Conservation (phyloP, 148 eudicot genomes). For the Diospyros kaki region DNA sequence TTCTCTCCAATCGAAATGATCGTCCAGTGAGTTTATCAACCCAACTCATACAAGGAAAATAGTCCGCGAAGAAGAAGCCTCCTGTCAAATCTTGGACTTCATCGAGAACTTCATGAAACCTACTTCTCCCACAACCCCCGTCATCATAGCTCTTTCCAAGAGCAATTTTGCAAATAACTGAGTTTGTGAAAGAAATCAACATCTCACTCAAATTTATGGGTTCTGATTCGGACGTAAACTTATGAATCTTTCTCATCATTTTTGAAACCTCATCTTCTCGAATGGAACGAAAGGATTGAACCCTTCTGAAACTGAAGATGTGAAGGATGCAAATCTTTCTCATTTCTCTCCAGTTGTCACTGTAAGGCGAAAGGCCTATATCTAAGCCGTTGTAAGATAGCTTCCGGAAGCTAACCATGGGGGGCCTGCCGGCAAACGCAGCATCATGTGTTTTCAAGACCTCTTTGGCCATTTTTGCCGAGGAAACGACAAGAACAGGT, state of each 20-base stretch:
- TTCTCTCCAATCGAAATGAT: not conserved
- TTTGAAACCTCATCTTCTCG: conserved; percentile 19
- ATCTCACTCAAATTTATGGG: conserved; percentile 9
- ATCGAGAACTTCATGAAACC: not conserved
- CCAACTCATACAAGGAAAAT: conserved; percentile 8
- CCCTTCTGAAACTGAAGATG: conserved; percentile 21
- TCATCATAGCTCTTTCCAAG: conserved; percentile 2
- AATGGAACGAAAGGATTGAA: conserved; percentile 15
- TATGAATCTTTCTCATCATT: conserved; percentile 6
- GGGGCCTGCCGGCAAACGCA: conserved; percentile 2
- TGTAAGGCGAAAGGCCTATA: conserved; percentile 13
- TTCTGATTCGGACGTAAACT: not conserved
- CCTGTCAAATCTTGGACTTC: not conserved
- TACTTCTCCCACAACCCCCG: conserved; percentile 1
- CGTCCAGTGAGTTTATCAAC: not conserved
- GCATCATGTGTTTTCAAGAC: not conserved
- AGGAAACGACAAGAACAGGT: conserved; percentile 10
- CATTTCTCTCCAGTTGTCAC: conserved; percentile 19
- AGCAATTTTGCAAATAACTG: conserved; percentile 7
- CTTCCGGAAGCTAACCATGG: conserved; percentile 7
- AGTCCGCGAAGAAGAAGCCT: not conserved
- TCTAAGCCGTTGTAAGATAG: conserved; percentile 19
- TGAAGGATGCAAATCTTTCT: conserved; percentile 18
- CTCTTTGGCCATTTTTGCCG: conserved; percentile 11
- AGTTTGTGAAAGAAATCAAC: not conserved